phyloP scores from a whole-genome alignment of 371 early-diverging fungal species.

The Mucor sp. region DNA sequence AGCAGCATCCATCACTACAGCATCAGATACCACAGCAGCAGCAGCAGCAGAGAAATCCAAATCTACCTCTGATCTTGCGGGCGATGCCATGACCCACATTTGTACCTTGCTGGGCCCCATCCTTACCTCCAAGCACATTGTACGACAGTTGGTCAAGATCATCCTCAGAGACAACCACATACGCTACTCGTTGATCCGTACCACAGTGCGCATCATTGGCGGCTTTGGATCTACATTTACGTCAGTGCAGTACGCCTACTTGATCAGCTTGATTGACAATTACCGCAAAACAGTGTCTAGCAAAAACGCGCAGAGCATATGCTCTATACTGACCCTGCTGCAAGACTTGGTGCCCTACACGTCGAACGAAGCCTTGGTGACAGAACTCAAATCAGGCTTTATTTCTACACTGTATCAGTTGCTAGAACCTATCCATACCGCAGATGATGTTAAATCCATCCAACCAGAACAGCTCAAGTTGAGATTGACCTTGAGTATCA shows the following conservation, averaged over 20 bases:
- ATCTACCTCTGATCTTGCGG: constrained; percentile 26
- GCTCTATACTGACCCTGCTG: constrained; percentile 37
- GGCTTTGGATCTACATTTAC: constrained; percentile 70
- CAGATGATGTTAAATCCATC: constrained; percentile 10
- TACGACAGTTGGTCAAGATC: constrained; percentile 61
- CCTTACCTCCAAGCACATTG: constrained; percentile 64
- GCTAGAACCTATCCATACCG: constrained; percentile 36
- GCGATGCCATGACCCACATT: constrained; percentile 54
- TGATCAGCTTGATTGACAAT: constrained; percentile 52
- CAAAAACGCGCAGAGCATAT: constrained; percentile 31
- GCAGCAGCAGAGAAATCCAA: neutral
- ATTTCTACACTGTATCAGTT: constrained; percentile 43
- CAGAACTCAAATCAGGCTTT: constrained; percentile 55
- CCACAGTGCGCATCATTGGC: constrained; percentile 51
- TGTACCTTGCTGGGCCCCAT: constrained; percentile 61
- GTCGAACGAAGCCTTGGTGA: constrained; percentile 39
- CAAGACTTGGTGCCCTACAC: constrained; percentile 46
- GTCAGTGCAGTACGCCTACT: constrained; percentile 59
- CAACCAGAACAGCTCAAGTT: constrained; percentile 20
- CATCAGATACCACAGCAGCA: neutral
- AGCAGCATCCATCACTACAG: neutral
- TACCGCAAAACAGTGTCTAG: constrained; percentile 23
- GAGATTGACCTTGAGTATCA: constrained; percentile 54
- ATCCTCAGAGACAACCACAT: constrained; percentile 52
- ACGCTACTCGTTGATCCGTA: constrained; percentile 41